Percentiles rank a stretch among this genome's conserved stretches.
phyloP scores from a whole-genome alignment of 176 grass and related monocot species.

The Alloteropsis semialata region DNA sequence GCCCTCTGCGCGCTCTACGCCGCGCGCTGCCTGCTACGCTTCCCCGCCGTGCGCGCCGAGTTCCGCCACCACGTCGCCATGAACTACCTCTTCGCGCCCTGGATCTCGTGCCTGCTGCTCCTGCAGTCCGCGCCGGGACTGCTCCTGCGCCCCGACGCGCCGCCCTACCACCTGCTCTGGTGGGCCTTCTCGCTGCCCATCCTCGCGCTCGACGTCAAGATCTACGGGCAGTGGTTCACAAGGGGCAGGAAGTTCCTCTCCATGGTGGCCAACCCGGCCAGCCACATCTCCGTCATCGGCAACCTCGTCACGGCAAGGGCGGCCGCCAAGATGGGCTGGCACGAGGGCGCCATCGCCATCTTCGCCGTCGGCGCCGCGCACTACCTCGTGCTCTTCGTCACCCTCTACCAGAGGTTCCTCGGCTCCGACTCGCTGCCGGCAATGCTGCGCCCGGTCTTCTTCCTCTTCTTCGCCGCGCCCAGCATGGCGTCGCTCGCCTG shows the following conservation, averaged over 20 bases:
- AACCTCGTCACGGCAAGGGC: conserved; percentile 75
- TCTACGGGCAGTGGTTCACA: conserved; percentile 97
- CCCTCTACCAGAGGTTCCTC: conserved; percentile 78
- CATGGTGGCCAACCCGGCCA: conserved; percentile 89
- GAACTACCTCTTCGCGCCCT: conserved; percentile 97
- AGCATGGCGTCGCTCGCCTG: conserved; percentile 87
- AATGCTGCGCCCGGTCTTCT: conserved; percentile 81
- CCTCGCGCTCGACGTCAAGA: conserved; percentile 75
- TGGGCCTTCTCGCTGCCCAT: conserved; percentile 73
- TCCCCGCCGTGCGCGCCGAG: conserved; percentile 69
- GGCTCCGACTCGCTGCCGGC: conserved; percentile 75
- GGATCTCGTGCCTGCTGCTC: conserved; percentile 90
- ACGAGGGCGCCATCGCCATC: conserved; percentile 76
- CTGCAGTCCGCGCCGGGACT: conserved; percentile 71
- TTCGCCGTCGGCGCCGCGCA: conserved; percentile 77
- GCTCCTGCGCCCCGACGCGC: conserved; percentile 36
- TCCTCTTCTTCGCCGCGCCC: conserved; percentile 86
- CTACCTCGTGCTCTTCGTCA: conserved; percentile 93
- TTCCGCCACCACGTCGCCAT: conserved; percentile 86
- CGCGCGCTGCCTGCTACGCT: conserved; percentile 56
- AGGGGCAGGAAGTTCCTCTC: conserved; percentile 71
- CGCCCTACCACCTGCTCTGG: conserved; percentile 56
- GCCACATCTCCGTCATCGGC: conserved; percentile 87
- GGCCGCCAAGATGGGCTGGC: conserved; percentile 71
- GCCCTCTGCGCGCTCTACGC: conserved; percentile 61